These are phyloP conservation scores for Aspergillus sp. DNA, from an alignment of 2,329 filamentous ascomycete species.

Conservation along the genomic window DNA sequence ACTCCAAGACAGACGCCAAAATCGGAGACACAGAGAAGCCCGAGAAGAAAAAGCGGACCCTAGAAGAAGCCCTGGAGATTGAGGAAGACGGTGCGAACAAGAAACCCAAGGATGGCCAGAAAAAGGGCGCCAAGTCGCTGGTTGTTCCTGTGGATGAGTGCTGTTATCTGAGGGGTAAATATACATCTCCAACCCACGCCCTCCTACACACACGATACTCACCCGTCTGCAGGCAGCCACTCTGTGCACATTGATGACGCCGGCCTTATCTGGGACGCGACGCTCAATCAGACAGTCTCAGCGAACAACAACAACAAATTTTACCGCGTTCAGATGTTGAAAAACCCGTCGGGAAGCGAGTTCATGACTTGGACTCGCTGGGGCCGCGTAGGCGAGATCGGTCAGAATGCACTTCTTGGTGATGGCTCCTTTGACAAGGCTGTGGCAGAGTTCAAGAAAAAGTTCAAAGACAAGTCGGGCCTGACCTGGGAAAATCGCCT, in stretches of 20 bases:
- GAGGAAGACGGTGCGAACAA: constrained; percentile 14
- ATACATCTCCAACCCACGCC: background rate
- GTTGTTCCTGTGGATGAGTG: constrained; percentile 49
- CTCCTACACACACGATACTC: background rate
- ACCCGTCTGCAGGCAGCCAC: constrained; percentile 1
- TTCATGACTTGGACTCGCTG: constrained; percentile 72
- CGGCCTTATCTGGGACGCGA: constrained; percentile 72
- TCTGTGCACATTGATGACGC: constrained; percentile 64
- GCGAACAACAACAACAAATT: constrained; percentile 78
- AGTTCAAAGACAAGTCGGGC: constrained; percentile 58
- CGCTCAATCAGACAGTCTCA: constrained; percentile 74
- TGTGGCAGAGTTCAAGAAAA: constrained; percentile 48
- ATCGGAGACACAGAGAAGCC: constrained; percentile 26
- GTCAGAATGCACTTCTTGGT: constrained; percentile 44
- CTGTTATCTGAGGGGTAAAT: constrained; percentile 10
- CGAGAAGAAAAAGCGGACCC: constrained; percentile 29
- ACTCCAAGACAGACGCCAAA: constrained; percentile 6
- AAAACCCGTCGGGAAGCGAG: constrained; percentile 14
- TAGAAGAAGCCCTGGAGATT: constrained; percentile 15
- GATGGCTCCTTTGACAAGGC: constrained; percentile 39
- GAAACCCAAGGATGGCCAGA: constrained; percentile 46
- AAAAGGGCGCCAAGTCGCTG: constrained; percentile 40
- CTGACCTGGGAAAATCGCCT: constrained; percentile 50
- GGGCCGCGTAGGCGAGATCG: constrained; percentile 67
- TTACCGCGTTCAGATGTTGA: constrained; percentile 68